These are phyloP conservation scores for Xylaria sp. DNA, from an alignment of 2,329 filamentous ascomycete genomes.

Conservation along the genomic window DNA sequence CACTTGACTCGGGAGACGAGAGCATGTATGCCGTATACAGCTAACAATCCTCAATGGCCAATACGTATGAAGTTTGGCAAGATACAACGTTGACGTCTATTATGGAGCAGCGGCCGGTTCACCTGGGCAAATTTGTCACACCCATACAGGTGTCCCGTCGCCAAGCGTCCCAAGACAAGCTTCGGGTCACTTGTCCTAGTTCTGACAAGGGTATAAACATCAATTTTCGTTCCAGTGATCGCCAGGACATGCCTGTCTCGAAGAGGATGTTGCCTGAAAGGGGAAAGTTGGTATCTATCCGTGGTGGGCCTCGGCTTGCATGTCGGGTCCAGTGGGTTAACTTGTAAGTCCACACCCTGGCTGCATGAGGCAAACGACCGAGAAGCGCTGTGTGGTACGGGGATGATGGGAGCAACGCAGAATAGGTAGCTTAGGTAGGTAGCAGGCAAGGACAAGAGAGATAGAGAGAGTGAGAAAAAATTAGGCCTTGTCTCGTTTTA, in stretches of 20 bases:
- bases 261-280: slow-evolving; percentile 26
- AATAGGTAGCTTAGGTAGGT: slow-evolving; percentile 5
- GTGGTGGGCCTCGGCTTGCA: slow-evolving; percentile 32
- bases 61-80: not conserved
- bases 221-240: slow-evolving; percentile 33
- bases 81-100: slow-evolving; percentile 5
- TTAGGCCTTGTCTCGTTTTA: not conserved
- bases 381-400: slow-evolving; percentile 19
- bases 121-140: slow-evolving; percentile 14
- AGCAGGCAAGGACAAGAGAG: too few relatives aligned
- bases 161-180: slow-evolving; percentile 11
- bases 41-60: slow-evolving; percentile 1
- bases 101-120: slow-evolving; percentile 6
- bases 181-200: slow-evolving; percentile 21
- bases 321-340: slow-evolving; percentile 25
- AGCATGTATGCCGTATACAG: not conserved
- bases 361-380: slow-evolving; percentile 32
- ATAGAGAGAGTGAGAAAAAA: slow-evolving; percentile 3
- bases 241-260: slow-evolving; percentile 29
- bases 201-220: slow-evolving; percentile 29
- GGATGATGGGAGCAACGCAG: slow-evolving; percentile 1
- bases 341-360: slow-evolving; percentile 24
- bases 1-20: not conserved
- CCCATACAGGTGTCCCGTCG: slow-evolving; percentile 14
- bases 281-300: slow-evolving; percentile 28